Percentiles rank a stretch among this genome's conserved stretches.
Evolutionary conservation across 345 rosid species (phyloP).

Genomic region (Mangifera indica): DNA sequence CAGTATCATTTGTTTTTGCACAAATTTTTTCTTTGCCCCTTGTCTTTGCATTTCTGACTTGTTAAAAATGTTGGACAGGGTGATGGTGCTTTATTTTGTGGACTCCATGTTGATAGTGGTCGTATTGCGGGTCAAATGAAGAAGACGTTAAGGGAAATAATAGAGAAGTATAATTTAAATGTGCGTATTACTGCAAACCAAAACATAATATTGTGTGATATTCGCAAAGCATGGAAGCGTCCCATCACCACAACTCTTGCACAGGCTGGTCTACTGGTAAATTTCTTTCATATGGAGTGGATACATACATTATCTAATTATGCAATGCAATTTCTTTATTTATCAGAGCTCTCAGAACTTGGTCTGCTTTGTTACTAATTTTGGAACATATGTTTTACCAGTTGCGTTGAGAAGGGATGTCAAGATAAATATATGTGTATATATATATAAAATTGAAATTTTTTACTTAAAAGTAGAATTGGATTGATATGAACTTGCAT

Average conservation of each 20-base stretch:
- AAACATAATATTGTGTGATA: slow-evolving; percentile 77
- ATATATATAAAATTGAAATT: too few species aligned
- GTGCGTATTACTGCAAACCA: slow-evolving; percentile 92
- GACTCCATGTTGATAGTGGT: slow-evolving; percentile 90
- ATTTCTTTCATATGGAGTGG: slow-evolving; percentile 17
- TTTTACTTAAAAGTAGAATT: neutral
- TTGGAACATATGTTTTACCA: neutral
- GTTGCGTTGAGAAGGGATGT: neutral
- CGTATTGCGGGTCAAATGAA: slow-evolving; percentile 93
- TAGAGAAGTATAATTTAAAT: slow-evolving; percentile 84
- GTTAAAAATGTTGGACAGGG: slow-evolving; percentile 48
- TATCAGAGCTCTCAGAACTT: neutral
- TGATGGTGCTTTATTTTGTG: slow-evolving; percentile 78
- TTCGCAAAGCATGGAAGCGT: slow-evolving; percentile 81
- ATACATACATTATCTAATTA: neutral
- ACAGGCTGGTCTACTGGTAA: slow-evolving; percentile 93
- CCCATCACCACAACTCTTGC: slow-evolving; percentile 80
- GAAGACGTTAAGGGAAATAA: slow-evolving; percentile 77
- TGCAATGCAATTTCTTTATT: too few species aligned
- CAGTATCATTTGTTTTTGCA: neutral
- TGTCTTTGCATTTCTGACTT: neutral
- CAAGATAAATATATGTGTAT: neutral
- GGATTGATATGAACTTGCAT: neutral
- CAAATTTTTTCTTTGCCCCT: neutral
- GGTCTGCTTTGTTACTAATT: neutral